Evolutionary conservation across 768 basidiomycete genomes (phyloP).

Genomic region (Leccinellum albellum): DNA sequence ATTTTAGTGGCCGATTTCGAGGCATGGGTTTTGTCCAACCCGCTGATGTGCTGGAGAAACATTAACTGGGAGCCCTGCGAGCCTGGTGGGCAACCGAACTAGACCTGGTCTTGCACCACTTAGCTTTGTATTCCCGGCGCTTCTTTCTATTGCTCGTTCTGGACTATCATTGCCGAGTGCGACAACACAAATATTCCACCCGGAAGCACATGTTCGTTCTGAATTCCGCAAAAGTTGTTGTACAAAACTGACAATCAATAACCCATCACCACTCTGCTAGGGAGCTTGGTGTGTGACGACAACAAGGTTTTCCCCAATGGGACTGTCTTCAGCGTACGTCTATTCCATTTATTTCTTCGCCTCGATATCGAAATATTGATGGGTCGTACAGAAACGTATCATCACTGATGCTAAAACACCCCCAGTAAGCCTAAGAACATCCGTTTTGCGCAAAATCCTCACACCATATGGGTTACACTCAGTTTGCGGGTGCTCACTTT

Average conservation of each 20-base stretch:
- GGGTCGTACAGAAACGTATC: background rate
- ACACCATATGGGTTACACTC: background rate
- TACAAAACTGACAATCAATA: background rate
- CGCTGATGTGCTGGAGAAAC: constrained; percentile 1
- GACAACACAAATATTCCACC: background rate
- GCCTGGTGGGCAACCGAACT: background rate
- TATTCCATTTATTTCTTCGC: background rate
- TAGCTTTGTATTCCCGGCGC: background rate
- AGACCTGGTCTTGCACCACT: background rate
- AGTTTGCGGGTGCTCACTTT: background rate
- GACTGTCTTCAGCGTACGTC: constrained; percentile 1
- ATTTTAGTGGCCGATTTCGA: background rate
- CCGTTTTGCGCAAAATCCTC: background rate
- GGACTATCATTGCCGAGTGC: constrained; percentile 10
- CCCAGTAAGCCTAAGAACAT: no score
- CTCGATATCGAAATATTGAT: background rate
- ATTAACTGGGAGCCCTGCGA: background rate
- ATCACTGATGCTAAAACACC: no score
- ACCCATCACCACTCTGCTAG: background rate
- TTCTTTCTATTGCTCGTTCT: background rate
- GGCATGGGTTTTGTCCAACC: background rate
- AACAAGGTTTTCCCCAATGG: constrained; percentile 5
- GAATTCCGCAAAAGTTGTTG: background rate
- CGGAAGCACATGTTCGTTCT: constrained; percentile 1
- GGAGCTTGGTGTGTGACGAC: constrained; percentile 2